Percentiles rank a stretch among this genome's conserved stretches.
Conservation (phyloP, 257 asterid species). For the Salvia rosmarinus region DNA sequence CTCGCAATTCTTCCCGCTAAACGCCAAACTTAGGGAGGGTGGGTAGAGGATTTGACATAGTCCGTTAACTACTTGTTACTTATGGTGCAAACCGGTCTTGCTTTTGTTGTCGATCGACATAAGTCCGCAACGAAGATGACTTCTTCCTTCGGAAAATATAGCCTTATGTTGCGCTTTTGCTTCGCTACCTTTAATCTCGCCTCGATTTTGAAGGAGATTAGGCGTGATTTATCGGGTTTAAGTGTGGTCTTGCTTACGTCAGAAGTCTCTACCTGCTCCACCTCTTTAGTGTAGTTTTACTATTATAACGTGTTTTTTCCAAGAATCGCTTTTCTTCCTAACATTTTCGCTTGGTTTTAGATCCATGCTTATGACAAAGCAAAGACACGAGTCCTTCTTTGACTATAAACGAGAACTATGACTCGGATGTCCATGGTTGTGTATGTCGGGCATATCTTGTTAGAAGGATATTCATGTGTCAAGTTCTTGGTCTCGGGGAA, state of each 20-base stretch:
- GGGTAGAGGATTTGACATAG: too few relatives aligned
- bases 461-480: constrained; percentile 31
- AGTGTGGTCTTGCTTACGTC: constrained; percentile 91
- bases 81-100: neutral
- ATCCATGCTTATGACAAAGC: constrained; percentile 56
- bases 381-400: constrained; percentile 96
- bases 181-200: constrained; percentile 27
- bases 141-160: neutral
- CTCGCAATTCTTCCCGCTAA: too few relatives aligned
- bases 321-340: neutral
- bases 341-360: constrained; percentile 19
- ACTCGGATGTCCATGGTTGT: constrained; percentile 72
- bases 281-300: neutral
- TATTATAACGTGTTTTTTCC: neutral
- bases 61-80: too few relatives aligned
- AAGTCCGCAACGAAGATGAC: neutral
- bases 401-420: constrained; percentile 92
- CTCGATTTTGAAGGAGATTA: constrained; percentile 82
- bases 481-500: constrained; percentile 61
- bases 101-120: constrained; percentile 17
- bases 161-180: constrained; percentile 29
- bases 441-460: constrained; percentile 23
- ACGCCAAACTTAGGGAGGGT: too few relatives aligned
- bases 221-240: constrained; percentile 79
- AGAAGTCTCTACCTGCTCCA: constrained; percentile 48